Evolutionary conservation across 306 rosid genomes (phyloP).

Genomic region (Citrullus mucosospermus): DNA sequence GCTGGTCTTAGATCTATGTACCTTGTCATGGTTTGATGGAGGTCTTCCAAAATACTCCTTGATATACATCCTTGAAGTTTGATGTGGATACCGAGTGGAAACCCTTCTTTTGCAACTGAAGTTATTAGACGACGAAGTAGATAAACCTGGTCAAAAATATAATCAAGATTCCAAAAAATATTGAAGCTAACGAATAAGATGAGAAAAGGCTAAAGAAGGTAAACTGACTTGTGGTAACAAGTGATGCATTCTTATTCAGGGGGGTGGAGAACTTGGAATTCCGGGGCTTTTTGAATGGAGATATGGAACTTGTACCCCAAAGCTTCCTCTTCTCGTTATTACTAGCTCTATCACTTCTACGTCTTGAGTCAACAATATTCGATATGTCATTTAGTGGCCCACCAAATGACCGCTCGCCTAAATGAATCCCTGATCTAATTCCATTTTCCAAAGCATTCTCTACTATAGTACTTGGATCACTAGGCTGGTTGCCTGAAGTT

Average conservation of each 20-base stretch:
- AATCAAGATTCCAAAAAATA: conserved; percentile 11
- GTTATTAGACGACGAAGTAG: conserved; percentile 32
- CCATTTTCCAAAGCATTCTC: conserved; percentile 22
- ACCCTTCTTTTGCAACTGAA: conserved; percentile 42
- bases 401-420: conserved; percentile 20
- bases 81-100: conserved; percentile 55
- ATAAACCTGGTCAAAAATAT: conserved; percentile 37
- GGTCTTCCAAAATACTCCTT: conserved; percentile 45
- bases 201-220: background rate
- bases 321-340: conserved; percentile 43
- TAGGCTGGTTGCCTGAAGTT: conserved; percentile 10
- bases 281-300: conserved; percentile 87
- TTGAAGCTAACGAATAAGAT: conserved; percentile 7
- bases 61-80: conserved; percentile 35
- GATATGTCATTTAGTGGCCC: conserved; percentile 56
- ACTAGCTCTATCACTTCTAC: conserved; percentile 19
- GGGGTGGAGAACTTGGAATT: conserved; percentile 35
- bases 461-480: conserved; percentile 3
- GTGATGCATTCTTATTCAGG: conserved; percentile 24
- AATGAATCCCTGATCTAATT: conserved; percentile 20
- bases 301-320: conserved; percentile 28
- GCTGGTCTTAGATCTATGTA: conserved; percentile 13
- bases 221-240: conserved; percentile 33
- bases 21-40: conserved; percentile 28
- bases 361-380: conserved; percentile 24